Percentiles rank a stretch among this genome's conserved stretches.
Conservation (phyloP, 345 rosid species). For the Citrus hindsii region DNA sequence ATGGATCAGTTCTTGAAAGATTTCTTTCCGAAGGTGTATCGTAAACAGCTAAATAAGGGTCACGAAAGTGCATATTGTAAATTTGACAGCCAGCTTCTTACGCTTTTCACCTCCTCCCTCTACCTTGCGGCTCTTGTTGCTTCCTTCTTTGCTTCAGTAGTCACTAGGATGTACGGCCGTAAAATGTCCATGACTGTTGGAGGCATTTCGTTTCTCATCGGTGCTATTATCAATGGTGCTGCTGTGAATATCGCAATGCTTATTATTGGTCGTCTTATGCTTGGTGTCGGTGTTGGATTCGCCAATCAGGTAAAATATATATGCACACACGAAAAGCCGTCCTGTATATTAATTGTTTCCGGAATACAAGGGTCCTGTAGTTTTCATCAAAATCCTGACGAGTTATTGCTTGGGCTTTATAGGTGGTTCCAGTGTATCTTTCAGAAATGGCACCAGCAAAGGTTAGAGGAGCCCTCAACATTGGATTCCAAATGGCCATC, state of each 20-base stretch:
- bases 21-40: constrained; percentile 57
- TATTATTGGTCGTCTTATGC: constrained; percentile 66
- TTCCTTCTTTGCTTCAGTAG: constrained; percentile 51
- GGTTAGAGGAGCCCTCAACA: constrained; percentile 76
- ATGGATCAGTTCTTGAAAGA: constrained; percentile 62
- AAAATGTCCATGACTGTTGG: constrained; percentile 66
- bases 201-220: constrained; percentile 53
- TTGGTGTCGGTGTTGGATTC: constrained; percentile 82
- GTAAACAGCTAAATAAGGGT: constrained; percentile 17
- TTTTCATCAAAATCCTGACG: neutral
- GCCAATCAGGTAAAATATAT: constrained; percentile 60
- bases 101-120: constrained; percentile 78
- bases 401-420: neutral
- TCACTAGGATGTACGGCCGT: constrained; percentile 59
- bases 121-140: constrained; percentile 71
- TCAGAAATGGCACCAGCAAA: constrained; percentile 84
- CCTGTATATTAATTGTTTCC: no score
- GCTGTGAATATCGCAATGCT: constrained; percentile 52
- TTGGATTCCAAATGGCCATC: constrained; percentile 73
- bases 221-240: constrained; percentile 58
- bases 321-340: no score
- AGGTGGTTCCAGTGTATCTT: constrained; percentile 75
- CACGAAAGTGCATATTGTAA: constrained; percentile 63
- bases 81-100: constrained; percentile 60
- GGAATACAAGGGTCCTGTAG: neutral